phyloP scores from a whole-genome alignment of 768 basidiomycete species.

The Cystoderma amianthinum region DNA sequence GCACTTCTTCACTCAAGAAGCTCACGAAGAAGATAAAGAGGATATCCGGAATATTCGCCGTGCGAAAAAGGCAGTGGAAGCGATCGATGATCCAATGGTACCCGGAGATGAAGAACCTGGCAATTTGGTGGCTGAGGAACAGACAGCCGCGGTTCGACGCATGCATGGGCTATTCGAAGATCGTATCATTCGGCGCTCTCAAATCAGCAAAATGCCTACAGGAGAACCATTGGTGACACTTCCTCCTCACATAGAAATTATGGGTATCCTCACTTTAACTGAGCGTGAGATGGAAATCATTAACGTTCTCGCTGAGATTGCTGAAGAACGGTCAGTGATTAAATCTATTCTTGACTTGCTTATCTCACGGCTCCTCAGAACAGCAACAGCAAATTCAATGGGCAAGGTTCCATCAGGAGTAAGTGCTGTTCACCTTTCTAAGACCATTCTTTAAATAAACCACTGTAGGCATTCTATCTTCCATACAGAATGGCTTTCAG shows the following conservation, averaged over 20 bases:
- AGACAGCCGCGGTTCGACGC: no score
- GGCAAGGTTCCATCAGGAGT: no score
- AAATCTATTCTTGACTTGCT: no score
- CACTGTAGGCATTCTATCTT: no score
- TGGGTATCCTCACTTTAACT: slow-evolving; percentile 8
- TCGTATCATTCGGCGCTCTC: slow-evolving; percentile 14
- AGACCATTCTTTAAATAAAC: no score
- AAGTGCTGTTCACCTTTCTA: no score
- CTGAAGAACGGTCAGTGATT: slow-evolving; percentile 12
- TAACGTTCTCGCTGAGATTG: slow-evolving; percentile 2
- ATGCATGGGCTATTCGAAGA: slow-evolving; percentile 11
- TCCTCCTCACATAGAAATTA: slow-evolving; percentile 4
- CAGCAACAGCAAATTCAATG: no score
- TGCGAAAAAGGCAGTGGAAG: slow-evolving; percentile 5
- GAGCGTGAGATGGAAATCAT: slow-evolving; percentile 13
- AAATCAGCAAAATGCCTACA: slow-evolving; percentile 6
- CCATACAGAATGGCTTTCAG: no score
- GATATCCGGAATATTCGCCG: slow-evolving; percentile 8
- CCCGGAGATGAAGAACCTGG: no score
- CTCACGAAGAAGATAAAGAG: slow-evolving; percentile 13
- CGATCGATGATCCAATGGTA: no score
- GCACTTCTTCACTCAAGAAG: slow-evolving; percentile 12
- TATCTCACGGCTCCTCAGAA: no score
- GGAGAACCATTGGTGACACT: slow-evolving; percentile 10
- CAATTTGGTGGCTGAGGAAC: no score